These are phyloP conservation scores for Solanum arcanum DNA, from an alignment of 257 asterid genomes.

Conservation along the genomic window DNA sequence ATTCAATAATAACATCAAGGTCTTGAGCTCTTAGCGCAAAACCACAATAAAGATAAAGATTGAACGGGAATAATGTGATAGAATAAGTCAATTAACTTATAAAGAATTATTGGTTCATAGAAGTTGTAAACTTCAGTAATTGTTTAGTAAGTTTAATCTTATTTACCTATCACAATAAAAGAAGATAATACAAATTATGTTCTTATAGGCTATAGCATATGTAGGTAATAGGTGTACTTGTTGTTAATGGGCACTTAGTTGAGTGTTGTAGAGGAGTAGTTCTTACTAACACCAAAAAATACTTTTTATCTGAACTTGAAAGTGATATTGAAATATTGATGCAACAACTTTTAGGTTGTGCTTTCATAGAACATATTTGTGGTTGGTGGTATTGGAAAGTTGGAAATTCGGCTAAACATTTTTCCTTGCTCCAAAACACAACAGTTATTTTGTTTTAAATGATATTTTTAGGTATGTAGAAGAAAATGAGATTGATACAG, in stretches of 20 bases:
- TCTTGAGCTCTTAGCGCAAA: no score
- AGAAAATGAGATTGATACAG: constrained; percentile 42
- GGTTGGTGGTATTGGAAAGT: not conserved
- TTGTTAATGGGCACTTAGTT: not conserved
- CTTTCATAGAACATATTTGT: not conserved
- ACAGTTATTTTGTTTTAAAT: constrained; percentile 61
- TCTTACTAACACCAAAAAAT: not conserved
- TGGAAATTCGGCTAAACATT: constrained; percentile 58
- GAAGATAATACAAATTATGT: not conserved
- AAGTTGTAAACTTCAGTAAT: no score
- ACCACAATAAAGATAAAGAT: no score
- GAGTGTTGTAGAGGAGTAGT: not conserved
- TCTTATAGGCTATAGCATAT: not conserved
- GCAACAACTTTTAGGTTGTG: not conserved
- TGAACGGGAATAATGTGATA: no score
- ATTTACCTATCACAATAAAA: not conserved
- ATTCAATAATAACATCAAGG: no score
- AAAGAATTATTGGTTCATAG: no score
- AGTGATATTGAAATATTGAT: not conserved
- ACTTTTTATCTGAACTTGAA: not conserved
- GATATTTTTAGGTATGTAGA: constrained; percentile 67
- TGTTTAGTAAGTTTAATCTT: not conserved
- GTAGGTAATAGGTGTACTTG: not conserved
- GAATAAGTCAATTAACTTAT: no score
- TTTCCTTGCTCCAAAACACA: constrained; percentile 91